Base-by-base conservation (phyloP, 805 yeast genomes). In the Peterozyma toletana region DNA sequence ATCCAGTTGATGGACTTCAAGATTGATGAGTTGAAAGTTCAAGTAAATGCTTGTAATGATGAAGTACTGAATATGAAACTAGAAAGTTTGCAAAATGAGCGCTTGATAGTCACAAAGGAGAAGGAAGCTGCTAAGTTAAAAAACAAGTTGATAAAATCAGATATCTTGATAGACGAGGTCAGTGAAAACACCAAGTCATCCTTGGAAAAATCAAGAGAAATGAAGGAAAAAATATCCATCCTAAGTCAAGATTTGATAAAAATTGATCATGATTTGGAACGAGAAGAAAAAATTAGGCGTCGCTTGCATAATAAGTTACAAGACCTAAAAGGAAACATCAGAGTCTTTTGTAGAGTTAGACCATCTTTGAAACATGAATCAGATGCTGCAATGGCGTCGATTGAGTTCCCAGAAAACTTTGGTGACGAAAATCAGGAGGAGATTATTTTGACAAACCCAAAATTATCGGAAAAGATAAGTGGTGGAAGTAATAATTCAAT, bases 271-370 rank as follows among this genome's bases (percentile, higher is more conserved):
- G 35, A 30, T 11, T 58, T 81, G 9, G 56, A 70, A 0, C 58
- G 60, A 16, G 78, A 75, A 47, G 91, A 85, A 51, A 59, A 67
- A 0, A 55, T 66, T 33, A 68, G 96, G 48, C 66, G 96, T 9
- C 54, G 63, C 11, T 58, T 86, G 1, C 96, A 88, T 55, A 81
- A 86, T 55, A 71, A 69, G 48, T 65, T 91, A 5, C 96, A 89
- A 59, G 96, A 87, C 47, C 60, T 91, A 34, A 86, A 89, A 60
- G 98, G 99, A 1, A 93, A 88, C 54, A 89, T 93, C 31, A 66
- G 98, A 39, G 97, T 91, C 0, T 87, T 83, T 53, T 91, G 97
- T 57, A 71, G 99, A 34, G 70, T 91, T 5, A 71, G 95, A 43
- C 96, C 96, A 0, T 64, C 68, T 5, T 48, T 60, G 11, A 16